Base-by-base conservation (phyloP, 805 yeast species). In the Tetrapisispora arboricola region DNA sequence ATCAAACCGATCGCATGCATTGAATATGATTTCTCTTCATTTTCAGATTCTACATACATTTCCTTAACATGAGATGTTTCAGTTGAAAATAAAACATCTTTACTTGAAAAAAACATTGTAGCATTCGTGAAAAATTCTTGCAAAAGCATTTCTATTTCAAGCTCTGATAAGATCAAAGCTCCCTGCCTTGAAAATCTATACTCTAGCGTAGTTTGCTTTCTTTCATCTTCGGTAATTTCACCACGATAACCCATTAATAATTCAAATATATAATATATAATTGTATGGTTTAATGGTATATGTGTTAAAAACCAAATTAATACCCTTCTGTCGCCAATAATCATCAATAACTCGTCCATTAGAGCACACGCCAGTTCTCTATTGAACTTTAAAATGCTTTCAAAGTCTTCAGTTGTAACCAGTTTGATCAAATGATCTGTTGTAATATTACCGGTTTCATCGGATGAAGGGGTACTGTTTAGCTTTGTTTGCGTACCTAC, bases 321-420 rank as follows among this genome's bases (percentile, higher is more conserved):
- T 0, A 73, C 73, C 24, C 85, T 59, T 49, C 88, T 68, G 48
- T 68, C 72, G 0, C 86, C 86, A 42, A 65, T 63, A 39, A 78
- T 73, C 84, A 81, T 80, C 40, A 82, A 63, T 67, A 83, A 62
- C 58, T 83, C 90, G 57, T 80, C 87, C 54, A 80, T 63, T 39
- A 80, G 63, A 15, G 71, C 64, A 54, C 75, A 72, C 0, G 78
- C 71, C 3, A 77, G 60, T 10, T 67, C 63, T 5, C 75, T 75
- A 52, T 80, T 78, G 41, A 64, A 60, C 19, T 66, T 66, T 16
- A 80, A 50, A 43, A 78, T 63, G 30, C 70, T 64, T 46, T 75
- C 80, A 54, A 80, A 76, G 57, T 53, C 54, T 42, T 63, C 67
- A 8, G 64, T 53, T 29, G 71, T 65, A 61, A 75, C 66, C 42